Base-by-base conservation (phyloP, 2,329 filamentous ascomycete genomes). In the Venturia carpophila region DNA sequence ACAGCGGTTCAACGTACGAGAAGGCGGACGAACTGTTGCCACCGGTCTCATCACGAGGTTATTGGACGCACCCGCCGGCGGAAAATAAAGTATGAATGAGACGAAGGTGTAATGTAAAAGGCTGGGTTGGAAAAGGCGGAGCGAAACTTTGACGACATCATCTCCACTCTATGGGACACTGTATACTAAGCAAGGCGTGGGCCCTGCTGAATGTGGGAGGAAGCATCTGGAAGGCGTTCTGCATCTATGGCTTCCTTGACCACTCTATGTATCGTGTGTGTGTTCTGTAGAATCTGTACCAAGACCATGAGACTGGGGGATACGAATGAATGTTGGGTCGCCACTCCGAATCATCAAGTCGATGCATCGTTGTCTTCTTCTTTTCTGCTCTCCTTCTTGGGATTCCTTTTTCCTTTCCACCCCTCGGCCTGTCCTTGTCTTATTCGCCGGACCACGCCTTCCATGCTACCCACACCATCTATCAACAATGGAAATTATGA, bases 1-100 rank as follows among this genome's bases (percentile, higher is more conserved):
- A 71, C 91, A 97, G 83, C 90, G 94, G 73, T 94, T 99, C 86
- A 99, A 97, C 83, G 87, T 99, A 75, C 91, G 94, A 79, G 94
- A 99, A 83, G 94, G 94, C 82, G 92, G 93, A 73, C 87, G 91
- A 65, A 78, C 73, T 45, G 75, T 78, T 64, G 75, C 75, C 42
- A 77, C 75, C 62, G 75, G 75, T 63, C 67, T 77, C 67, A 73
- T 77, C 60, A 77, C 75, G 55, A 69, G 75, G 41, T 70, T 78
- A 39, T 62, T 77, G 60, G 74, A 76, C 34, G 43, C 34, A 24
- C 61, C 61, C 11, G 43, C 43, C 9, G 45, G 41, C 24, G 15
- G 43, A 4, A 63, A 63, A 13, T 47, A 63, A 52, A 7, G 15
- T 3, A 58, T n/a, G 52, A 58, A 47, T 34, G 21, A 62, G 3